phyloP scores from a whole-genome alignment of 2,329 filamentous ascomycete species.

The Alternaria longipes region DNA sequence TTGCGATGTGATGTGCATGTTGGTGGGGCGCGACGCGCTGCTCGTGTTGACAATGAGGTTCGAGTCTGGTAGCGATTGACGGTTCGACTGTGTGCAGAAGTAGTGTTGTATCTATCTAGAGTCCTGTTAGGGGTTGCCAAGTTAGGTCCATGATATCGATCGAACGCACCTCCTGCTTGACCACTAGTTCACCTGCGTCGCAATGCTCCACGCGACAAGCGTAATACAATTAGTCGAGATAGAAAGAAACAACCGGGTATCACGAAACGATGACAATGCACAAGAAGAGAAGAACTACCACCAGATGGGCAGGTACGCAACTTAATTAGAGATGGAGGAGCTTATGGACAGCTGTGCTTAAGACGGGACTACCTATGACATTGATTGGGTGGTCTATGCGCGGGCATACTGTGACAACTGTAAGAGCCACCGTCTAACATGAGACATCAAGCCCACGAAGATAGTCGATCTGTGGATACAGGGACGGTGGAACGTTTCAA shows the following conservation, averaged over 20 bases:
- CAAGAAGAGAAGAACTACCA: constrained; percentile 28
- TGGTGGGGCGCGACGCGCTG: constrained; percentile 22
- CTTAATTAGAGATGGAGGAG: constrained; percentile 26
- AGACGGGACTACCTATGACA: constrained; percentile 34
- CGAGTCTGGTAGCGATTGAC: not conserved
- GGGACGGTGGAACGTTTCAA: constrained; percentile 4
- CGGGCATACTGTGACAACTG: constrained; percentile 25
- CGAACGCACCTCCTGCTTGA: constrained; percentile 25
- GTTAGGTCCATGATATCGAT: not conserved
- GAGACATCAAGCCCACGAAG: constrained; percentile 17
- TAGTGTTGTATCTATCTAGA: not conserved
- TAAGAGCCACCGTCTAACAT: constrained; percentile 21
- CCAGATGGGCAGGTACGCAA: constrained; percentile 32
- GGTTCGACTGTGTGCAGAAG: not conserved
- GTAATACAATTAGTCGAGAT: constrained; percentile 11
- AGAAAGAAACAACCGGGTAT: constrained; percentile 39
- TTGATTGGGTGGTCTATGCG: constrained; percentile 46
- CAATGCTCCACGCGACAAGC: constrained; percentile 31
- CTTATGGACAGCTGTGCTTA: constrained; percentile 51
- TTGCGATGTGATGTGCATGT: constrained; percentile 46
- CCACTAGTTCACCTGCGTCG: constrained; percentile 28
- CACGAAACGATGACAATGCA: constrained; percentile 27
- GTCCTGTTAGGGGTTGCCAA: not conserved
- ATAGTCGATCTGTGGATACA: not conserved
- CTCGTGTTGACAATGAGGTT: not conserved